Conservation (phyloP, 2,329 filamentous ascomycete species). For the Ustilaginoidea virens region DNA sequence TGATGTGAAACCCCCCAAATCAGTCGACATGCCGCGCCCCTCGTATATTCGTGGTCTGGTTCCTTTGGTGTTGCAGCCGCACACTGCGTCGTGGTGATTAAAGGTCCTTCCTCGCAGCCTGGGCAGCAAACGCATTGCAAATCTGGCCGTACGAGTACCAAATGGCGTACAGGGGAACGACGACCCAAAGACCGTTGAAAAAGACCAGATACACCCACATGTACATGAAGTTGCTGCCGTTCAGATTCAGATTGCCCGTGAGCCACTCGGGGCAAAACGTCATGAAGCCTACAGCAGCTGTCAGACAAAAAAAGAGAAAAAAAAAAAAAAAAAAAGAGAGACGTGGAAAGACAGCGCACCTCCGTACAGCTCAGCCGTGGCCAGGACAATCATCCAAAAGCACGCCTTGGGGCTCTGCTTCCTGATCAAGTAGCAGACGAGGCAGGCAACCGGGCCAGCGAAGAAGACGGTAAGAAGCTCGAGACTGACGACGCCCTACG, state of each 20-base stretch:
- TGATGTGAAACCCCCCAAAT: too few species aligned
- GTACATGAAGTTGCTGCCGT: constrained; percentile 53
- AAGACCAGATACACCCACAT: constrained; percentile 52
- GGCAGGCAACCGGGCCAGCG: constrained; percentile 42
- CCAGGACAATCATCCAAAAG: constrained; percentile 48
- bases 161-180: constrained; percentile 43
- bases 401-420: constrained; percentile 37
- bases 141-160: constrained; percentile 41
- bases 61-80: too few species aligned
- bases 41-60: too few species aligned
- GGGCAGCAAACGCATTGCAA: constrained; percentile 29
- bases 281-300: constrained; percentile 40
- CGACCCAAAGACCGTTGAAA: constrained; percentile 55
- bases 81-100: neutral
- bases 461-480: constrained; percentile 51
- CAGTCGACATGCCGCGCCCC: too few species aligned
- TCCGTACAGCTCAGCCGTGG: constrained; percentile 51
- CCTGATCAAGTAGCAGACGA: constrained; percentile 44
- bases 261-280: constrained; percentile 59
- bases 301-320: neutral
- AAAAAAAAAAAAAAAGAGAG: neutral
- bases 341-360: constrained; percentile 20
- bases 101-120: constrained; percentile 8
- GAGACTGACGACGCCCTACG: constrained; percentile 42
- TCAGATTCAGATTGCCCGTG: constrained; percentile 43